Percentiles rank a stretch among this genome's conserved stretches.
Conservation (phyloP, 2,329 filamentous ascomycete genomes). For the Xylaria sp. region DNA sequence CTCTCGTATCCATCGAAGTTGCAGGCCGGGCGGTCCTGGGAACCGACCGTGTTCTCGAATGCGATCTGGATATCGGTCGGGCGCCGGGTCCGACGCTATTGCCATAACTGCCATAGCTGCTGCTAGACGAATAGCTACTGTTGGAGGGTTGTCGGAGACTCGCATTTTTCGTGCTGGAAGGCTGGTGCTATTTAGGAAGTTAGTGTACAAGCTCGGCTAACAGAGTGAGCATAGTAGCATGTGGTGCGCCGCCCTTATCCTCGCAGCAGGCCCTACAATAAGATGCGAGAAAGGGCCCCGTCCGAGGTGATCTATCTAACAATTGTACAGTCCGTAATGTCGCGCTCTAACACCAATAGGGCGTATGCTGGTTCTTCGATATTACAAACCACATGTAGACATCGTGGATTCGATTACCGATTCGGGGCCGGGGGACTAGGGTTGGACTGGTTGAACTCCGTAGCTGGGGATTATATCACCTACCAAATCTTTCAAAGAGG, state of each 20-base stretch:
- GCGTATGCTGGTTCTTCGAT: too few species aligned
- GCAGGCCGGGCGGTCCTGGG: constrained; percentile 39
- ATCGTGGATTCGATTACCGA: too few species aligned
- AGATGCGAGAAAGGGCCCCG: background rate
- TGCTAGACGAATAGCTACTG: constrained; percentile 47
- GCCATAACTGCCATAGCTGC: constrained; percentile 44
- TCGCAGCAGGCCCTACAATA: too few species aligned
- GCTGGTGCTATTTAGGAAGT: constrained; percentile 21
- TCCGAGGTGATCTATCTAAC: background rate
- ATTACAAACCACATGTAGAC: too few species aligned
- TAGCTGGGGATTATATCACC: constrained; percentile 20
- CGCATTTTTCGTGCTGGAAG: background rate
- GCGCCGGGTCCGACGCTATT: constrained; percentile 45
- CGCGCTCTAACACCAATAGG: too few species aligned
- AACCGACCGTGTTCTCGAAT: constrained; percentile 37
- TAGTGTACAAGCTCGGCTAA: constrained; percentile 20
- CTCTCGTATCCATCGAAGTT: constrained; percentile 40
- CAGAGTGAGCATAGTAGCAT: background rate
- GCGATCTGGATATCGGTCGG: constrained; percentile 42
- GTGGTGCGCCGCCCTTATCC: too few species aligned
- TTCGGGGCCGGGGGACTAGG: background rate
- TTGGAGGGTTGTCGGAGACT: constrained; percentile 35
- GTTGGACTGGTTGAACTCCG: background rate
- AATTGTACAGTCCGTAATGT: too few species aligned
- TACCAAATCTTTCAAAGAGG: constrained; percentile 45